Base-by-base conservation (phyloP, 228 moss, liverwort and hornwort genomes). In the Sphagnum magellanicum region DNA sequence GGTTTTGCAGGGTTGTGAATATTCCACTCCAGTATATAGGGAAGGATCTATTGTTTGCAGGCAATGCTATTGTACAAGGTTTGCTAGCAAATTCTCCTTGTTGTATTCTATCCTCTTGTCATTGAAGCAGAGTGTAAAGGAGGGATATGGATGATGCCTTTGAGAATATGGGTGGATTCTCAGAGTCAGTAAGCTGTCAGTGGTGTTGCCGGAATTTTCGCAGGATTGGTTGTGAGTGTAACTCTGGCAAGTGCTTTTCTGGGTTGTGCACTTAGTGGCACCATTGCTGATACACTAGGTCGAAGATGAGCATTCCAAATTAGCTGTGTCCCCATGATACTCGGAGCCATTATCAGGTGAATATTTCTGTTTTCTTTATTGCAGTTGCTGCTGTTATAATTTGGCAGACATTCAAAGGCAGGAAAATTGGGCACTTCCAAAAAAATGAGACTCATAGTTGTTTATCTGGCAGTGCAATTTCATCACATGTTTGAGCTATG, bases 161-260 rank as follows among this genome's bases (percentile, higher is more conserved):
- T 59, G 1, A 11, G 11, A 11, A 15, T 11, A 59, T 11, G 59
- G 11, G 11, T 11, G 15, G 15, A 15, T 59, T 59, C 59, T 11
- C 11, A 11, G 59, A 59, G 59, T 11, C 12, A 15, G 2, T 11
- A 59, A 11, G 15, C 11, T 11, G 15, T 59, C 59, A 59, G 11
- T 11, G 1, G 15, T 59, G 11, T 32, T 8, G 14, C n/a, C 3
- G 50, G 10, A 61, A 58, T 68, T 11, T 11, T 16, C 71, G 67
- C 90, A 92, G 90, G 92, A 48, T 83, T 87, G 46, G 87, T 95
- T 53, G 95, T 95, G 0, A 95, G 95, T 71, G 74, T 85, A 66
- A 89, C 77, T 68, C 76, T 95, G 73, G 76, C 92, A 16, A 90
- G 95, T 72, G 95, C 95, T 16, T 92, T 92, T 49, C 4, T 84